A percentile compares a stretch with the other conserved stretches of the same genome.
These are phyloP conservation scores for Fraxinus latifolia DNA, from an alignment of 305 asterid genomes.

Conservation along the genomic window DNA sequence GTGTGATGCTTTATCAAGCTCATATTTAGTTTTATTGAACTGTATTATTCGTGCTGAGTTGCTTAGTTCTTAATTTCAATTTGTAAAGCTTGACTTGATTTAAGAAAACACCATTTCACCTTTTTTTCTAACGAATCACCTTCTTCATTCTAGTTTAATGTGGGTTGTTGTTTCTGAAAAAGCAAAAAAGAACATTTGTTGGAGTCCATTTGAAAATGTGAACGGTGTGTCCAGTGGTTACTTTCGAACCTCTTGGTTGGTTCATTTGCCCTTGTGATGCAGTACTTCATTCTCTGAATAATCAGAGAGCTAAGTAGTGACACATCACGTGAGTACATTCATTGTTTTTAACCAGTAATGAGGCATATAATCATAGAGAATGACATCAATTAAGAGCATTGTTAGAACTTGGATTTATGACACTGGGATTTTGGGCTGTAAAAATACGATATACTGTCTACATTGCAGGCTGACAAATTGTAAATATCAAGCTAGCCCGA, in stretches of 20 bases:
- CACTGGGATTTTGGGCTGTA: neutral
- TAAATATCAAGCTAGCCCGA: neutral
- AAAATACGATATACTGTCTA: neutral
- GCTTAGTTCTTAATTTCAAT: neutral
- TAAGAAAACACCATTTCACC: neutral
- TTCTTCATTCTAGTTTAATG: neutral
- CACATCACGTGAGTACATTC: neutral
- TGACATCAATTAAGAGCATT: neutral
- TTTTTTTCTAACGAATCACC: neutral
- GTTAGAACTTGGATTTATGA: neutral
- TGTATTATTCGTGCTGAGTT: neutral
- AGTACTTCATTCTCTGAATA: neutral
- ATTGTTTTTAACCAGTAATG: neutral
- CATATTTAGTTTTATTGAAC: neutral
- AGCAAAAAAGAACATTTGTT: neutral
- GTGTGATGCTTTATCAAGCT: neutral
- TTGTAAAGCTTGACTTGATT: neutral
- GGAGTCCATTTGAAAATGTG: neutral
- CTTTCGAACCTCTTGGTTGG: neutral
- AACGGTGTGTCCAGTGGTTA: neutral
- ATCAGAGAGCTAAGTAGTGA: neutral
- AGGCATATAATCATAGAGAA: neutral
- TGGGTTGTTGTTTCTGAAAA: neutral
- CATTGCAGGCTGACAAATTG: neutral
- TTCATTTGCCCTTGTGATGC: neutral